Evolutionary conservation across 345 rosid species (phyloP), one percentile per base, ranked within the genome.

Genomic region (Salix viminalis): DNA sequence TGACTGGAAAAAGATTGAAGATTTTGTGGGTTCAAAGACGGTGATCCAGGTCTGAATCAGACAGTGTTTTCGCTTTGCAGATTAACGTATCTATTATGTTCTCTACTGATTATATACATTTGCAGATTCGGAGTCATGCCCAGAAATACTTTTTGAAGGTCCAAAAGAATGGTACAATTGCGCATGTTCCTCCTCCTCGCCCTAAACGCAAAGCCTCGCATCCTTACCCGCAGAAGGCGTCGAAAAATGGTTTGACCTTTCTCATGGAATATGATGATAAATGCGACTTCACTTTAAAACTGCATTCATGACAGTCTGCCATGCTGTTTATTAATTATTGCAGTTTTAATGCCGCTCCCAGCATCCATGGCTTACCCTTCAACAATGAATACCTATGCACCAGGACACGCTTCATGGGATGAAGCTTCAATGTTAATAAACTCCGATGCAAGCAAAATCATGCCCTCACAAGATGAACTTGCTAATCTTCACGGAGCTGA

Each of bases 1-100:
- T 19, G 99, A 93, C 83, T 93, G 98, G 99, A 95, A 95, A 82
- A 95, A 93, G 83, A 95, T 93, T 67, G 98, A 95, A 85, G 99
- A 95, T 89, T 93, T 95, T 82, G 97, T 95, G 66, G 96, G 98
- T 73, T 91, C 99, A 8, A 95, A 95, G 88, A 90, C 97, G n/a
- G 99, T 95, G 67, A 95, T 93, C 76, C 97, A 95, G 99, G 99
- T 93, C 77, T 79, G 65, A 76, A 71, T 64, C 62, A 41, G 34
- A 41, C 50, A 44, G 16, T 68, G 80, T 12, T 74, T 67, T 36
- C 34, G 65, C 46, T 79, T 39, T 61, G 48, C 67, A 28, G 32
- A 50, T 28, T 1, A 52, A 54, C 16, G 54, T 48, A 14, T 48
- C 23, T 5, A 58, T 12, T 24, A 78, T 71, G 42, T 14, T 70